A percentile compares a stretch with the other conserved stretches of the same genome.
Conservation (phyloP, 495 filamentous ascomycete species). For the Hyphodiscus hymeniophilus region DNA sequence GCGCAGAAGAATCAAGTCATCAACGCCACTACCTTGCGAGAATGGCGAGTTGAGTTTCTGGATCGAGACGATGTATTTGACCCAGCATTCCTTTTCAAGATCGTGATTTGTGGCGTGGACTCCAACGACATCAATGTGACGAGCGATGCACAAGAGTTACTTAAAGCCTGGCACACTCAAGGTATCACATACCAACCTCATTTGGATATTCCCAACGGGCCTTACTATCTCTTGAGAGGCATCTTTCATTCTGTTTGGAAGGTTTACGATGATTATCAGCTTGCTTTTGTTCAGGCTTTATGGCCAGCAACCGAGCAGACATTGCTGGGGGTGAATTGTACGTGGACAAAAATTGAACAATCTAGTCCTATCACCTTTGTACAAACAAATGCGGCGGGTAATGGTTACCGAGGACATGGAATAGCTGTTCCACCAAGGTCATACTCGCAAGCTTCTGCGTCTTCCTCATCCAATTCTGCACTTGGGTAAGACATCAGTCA, state of each 20-base stretch:
- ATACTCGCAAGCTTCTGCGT: too few relatives aligned
- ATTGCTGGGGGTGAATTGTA: too few relatives aligned
- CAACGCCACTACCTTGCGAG: too few relatives aligned
- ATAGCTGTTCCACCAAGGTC: too few relatives aligned
- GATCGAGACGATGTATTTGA: neutral
- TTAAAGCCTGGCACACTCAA: neutral
- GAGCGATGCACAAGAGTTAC: neutral
- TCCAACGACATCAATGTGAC: neutral
- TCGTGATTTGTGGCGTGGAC: neutral
- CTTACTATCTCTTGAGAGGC: neutral
- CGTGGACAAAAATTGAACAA: too few relatives aligned
- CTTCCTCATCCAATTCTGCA: slow-evolving; percentile 1
- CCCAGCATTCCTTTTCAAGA: neutral
- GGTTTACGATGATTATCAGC: neutral
- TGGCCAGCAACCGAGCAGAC: neutral
- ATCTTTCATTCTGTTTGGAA: neutral
- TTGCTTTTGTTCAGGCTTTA: slow-evolving; percentile 1
- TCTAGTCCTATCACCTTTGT: too few relatives aligned
- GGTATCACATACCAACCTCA: neutral
- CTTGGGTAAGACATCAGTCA: neutral
- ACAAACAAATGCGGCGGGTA: too few relatives aligned
- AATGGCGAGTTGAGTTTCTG: neutral
- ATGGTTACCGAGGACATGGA: too few relatives aligned
- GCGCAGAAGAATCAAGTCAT: too few relatives aligned
- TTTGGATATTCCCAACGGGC: neutral